Conservation (phyloP, 2,329 filamentous ascomycete genomes). For the Bertia moriformis region DNA sequence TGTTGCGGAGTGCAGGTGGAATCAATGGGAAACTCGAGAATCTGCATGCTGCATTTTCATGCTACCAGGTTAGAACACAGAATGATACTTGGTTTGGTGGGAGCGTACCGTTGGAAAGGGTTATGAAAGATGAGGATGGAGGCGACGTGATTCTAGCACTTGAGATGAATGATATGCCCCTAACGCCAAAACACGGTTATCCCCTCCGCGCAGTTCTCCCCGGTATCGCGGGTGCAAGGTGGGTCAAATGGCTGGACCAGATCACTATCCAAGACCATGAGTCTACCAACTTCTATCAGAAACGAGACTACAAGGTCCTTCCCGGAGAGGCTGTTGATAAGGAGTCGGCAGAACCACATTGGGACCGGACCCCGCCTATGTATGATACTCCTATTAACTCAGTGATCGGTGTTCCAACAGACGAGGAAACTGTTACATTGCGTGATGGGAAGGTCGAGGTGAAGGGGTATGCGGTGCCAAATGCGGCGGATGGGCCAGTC, state of each 20-base stretch:
- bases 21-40: too few species aligned
- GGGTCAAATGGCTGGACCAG: slow-evolving; percentile 55
- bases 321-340: slow-evolving; percentile 31
- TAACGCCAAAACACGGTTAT: slow-evolving; percentile 53
- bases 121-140: slow-evolving; percentile 20
- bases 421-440: not conserved
- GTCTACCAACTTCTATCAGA: slow-evolving; percentile 50
- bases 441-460: not conserved
- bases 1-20: slow-evolving; percentile 25
- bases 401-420: slow-evolving; percentile 37
- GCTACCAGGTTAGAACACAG: slow-evolving; percentile 28
- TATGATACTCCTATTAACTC: slow-evolving; percentile 57
- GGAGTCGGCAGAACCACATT: slow-evolving; percentile 38
- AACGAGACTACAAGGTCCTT: slow-evolving; percentile 55
- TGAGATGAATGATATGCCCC: slow-evolving; percentile 47
- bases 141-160: slow-evolving; percentile 27
- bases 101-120: slow-evolving; percentile 27
- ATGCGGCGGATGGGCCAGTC: not conserved
- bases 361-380: slow-evolving; percentile 47
- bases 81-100: slow-evolving; percentile 39
- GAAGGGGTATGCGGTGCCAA: not conserved
- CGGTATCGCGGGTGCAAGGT: slow-evolving; percentile 51
- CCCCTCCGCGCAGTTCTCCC: slow-evolving; percentile 48
- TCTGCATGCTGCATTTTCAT: slow-evolving; percentile 35
- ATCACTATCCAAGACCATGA: slow-evolving; percentile 54